These are phyloP conservation scores for Euphorbia pulcherrima DNA, from an alignment of 345 rosid species.

Conservation along the genomic window DNA sequence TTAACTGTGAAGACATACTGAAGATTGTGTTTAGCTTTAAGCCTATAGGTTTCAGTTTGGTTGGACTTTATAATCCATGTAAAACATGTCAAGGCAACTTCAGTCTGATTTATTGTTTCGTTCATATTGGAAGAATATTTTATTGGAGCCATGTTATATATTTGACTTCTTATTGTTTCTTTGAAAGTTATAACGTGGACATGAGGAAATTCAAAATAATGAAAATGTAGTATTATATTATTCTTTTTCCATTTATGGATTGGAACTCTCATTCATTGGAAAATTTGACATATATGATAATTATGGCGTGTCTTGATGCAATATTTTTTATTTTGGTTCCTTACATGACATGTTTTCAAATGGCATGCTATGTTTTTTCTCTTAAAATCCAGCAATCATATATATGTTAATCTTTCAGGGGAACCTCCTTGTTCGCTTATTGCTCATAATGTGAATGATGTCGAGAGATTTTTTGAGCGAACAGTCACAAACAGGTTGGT, in stretches of 20 bases:
- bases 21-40: background rate
- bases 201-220: background rate
- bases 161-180: background rate
- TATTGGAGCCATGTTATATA: too few relatives aligned
- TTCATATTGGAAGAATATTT: background rate
- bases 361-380: conserved; percentile 1
- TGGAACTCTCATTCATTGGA: background rate
- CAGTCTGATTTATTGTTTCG: background rate
- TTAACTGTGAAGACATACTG: background rate
- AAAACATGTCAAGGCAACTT: background rate
- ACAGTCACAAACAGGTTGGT: conserved; percentile 79
- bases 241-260: background rate
- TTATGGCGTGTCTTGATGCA: background rate
- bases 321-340: background rate
- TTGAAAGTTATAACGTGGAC: background rate
- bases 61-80: background rate
- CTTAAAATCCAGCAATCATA: conserved; percentile 9
- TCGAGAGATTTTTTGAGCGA: conserved; percentile 77
- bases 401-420: conserved; percentile 43
- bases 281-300: background rate
- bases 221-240: background rate
- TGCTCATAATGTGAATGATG: conserved; percentile 56
- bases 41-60: too few relatives aligned
- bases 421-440: conserved; percentile 78
- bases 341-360: background rate